phyloP scores from a whole-genome alignment of 2,329 filamentous ascomycete species.

The Pseudopithomyces maydicus region DNA sequence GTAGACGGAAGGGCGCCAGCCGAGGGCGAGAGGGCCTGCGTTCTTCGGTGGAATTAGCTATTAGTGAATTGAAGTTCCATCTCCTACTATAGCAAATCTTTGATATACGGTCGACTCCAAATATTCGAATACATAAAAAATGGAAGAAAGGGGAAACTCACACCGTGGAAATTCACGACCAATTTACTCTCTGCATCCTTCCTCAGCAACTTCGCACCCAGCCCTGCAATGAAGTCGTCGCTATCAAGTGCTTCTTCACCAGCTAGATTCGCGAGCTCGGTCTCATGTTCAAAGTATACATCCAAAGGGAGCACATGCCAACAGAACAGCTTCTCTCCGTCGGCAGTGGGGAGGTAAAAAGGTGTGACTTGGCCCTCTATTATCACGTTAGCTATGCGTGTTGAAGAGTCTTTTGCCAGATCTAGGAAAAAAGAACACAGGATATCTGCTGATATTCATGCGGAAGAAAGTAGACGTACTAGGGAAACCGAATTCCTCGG shows the following conservation, averaged over 20 bases:
- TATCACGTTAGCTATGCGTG: background rate
- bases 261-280: slow-evolving; percentile 51
- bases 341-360: slow-evolving; percentile 75
- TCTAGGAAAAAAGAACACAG: background rate
- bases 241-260: slow-evolving; percentile 50
- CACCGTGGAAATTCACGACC: slow-evolving; percentile 67
- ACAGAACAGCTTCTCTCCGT: slow-evolving; percentile 79
- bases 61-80: no score
- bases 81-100: no score
- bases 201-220: slow-evolving; percentile 57
- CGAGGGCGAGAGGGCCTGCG: slow-evolving; percentile 83
- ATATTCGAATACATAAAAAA: background rate
- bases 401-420: background rate
- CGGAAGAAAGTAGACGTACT: slow-evolving; percentile 56
- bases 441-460: background rate
- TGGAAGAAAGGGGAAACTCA: slow-evolving; percentile 45
- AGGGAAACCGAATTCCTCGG: slow-evolving; percentile 85
- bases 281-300: slow-evolving; percentile 74
- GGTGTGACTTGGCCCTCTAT: slow-evolving; percentile 85
- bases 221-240: slow-evolving; percentile 53
- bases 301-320: slow-evolving; percentile 89
- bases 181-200: slow-evolving; percentile 57
- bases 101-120: no score
- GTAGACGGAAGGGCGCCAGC: slow-evolving; percentile 76
- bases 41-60: slow-evolving; percentile 59